Conservation (phyloP, 306 rosid genomes). For the Acacia crassicarpa region DNA sequence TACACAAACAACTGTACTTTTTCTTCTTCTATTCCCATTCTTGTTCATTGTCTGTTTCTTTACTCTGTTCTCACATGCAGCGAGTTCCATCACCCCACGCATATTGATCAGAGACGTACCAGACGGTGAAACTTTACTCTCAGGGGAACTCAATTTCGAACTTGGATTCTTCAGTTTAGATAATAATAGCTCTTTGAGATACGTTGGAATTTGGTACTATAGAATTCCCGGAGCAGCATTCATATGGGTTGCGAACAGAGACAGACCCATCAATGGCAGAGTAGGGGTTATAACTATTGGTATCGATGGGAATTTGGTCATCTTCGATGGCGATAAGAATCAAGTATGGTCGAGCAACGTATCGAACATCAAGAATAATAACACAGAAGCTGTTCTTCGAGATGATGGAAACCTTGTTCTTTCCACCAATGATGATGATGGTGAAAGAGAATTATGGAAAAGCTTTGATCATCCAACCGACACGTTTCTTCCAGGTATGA, state of each 20-base stretch:
- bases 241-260: conserved; percentile 73
- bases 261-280: conserved; percentile 36
- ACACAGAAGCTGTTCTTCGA: conserved; percentile 31
- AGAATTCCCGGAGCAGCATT: conserved; percentile 1
- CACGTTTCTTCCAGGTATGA: conserved; percentile 66
- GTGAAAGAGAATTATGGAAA: conserved; percentile 33
- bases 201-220: conserved; percentile 65
- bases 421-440: neutral
- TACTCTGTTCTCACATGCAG: conserved; percentile 53
- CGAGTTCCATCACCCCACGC: conserved; percentile 32
- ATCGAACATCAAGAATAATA: conserved; percentile 4
- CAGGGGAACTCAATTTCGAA: conserved; percentile 33
- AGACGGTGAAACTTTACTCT: conserved; percentile 33
- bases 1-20: neutral
- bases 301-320: conserved; percentile 45
- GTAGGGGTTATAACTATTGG: conserved; percentile 42
- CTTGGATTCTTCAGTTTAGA: conserved; percentile 62
- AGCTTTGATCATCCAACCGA: conserved; percentile 63
- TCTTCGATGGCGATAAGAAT: conserved; percentile 37
- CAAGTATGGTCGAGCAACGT: conserved; percentile 48
- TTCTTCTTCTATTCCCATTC: conserved; percentile 8
- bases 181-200: conserved; percentile 40
- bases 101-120: conserved; percentile 31
- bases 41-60: conserved; percentile 29
- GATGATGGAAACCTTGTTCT: conserved; percentile 52